Evolutionary conservation across 768 basidiomycete genomes (phyloP), one percentile per base, ranked within the genome.

Genomic region (Pisolithus orientalis): DNA sequence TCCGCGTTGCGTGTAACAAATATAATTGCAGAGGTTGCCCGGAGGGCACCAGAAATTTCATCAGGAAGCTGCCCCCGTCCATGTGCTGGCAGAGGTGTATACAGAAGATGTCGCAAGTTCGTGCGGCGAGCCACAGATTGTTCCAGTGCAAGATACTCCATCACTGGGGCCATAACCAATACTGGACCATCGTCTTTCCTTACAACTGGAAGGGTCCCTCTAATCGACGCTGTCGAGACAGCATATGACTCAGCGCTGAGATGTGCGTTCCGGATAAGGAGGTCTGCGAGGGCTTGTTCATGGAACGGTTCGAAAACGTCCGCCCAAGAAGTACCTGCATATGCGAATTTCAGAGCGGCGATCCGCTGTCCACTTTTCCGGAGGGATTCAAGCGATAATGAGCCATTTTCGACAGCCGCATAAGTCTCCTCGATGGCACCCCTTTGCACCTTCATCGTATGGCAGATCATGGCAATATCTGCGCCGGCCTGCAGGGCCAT

Each of bases 401-500:
- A 54, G 4, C 80, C 81, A 1, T 59, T 59, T 44, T 67, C 61
- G n/a, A 84, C 61, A 0, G 83, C 84, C 14, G 62, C 61, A 60
- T 77, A 85, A 2, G 76, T 73, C 24, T 65, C 71, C 53, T 80
- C 70, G 1, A 88, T 53, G 0, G 84, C 80, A 0, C 75, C 78
- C 11, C 65, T 66, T 56, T 87, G 85, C 52, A 73, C 64, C 13
- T 65, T 68, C 50, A 79, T 75, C 7, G 75, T 80, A 59, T 87
- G 87, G 55, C 85, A 88, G 39, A 85, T 79, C 86, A 88, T 87
- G 4, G 71, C 83, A n/a, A 88, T 66, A 52, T 88, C 87, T 14
- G 81, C 82, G 4, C 85, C 85, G 0, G 86, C 85, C 45, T 70
- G 69, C 40, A 87, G 60, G 5, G 80, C 77, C 53, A 72, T 62